These are phyloP conservation scores for Alternaria postmessia DNA, from an alignment of 2,329 filamentous ascomycete genomes.

Conservation along the genomic window DNA sequence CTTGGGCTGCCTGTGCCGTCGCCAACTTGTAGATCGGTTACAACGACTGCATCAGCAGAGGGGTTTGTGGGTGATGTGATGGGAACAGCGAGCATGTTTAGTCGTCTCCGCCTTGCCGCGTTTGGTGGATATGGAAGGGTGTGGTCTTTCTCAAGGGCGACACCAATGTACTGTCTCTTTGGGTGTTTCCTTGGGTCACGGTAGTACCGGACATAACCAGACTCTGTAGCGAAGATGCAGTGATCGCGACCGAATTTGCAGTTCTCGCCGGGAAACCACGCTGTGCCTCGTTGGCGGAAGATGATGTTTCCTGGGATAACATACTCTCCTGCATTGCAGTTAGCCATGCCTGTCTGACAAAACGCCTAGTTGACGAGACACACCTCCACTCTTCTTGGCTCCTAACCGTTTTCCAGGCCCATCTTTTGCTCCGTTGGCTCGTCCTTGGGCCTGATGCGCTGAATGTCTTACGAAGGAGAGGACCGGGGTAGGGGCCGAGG, in stretches of 20 bases:
- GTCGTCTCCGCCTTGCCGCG: conserved; percentile 74
- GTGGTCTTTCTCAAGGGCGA: conserved; percentile 84
- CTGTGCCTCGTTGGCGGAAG: conserved; percentile 93
- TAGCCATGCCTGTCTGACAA: not conserved
- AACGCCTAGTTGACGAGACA: not conserved
- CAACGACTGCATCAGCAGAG: conserved; percentile 34
- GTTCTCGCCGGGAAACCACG: conserved; percentile 96
- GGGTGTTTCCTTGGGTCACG: conserved; percentile 83
- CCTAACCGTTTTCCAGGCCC: conserved; percentile 86
- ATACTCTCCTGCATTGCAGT: conserved; percentile 72
- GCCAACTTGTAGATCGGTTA: conserved; percentile 22
- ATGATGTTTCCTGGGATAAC: conserved; percentile 97
- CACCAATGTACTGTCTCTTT: conserved; percentile 91
- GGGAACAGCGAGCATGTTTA: conserved; percentile 72
- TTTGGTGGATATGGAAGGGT: conserved; percentile 79
- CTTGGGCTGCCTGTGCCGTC: conserved; percentile 19
- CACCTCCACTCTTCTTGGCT: conserved; percentile 90
- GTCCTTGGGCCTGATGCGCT: conserved; percentile 70
- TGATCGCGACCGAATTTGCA: conserved; percentile 94
- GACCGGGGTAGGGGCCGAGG: conserved; percentile 41
- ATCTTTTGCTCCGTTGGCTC: conserved; percentile 74
- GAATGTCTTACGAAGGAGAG: conserved; percentile 65
- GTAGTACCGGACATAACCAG: conserved; percentile 97
- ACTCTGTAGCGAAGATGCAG: conserved; percentile 85
- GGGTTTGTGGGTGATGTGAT: conserved; percentile 6